Conservation (phyloP, 441 rosid genomes). For the Mallotus japonicus region DNA sequence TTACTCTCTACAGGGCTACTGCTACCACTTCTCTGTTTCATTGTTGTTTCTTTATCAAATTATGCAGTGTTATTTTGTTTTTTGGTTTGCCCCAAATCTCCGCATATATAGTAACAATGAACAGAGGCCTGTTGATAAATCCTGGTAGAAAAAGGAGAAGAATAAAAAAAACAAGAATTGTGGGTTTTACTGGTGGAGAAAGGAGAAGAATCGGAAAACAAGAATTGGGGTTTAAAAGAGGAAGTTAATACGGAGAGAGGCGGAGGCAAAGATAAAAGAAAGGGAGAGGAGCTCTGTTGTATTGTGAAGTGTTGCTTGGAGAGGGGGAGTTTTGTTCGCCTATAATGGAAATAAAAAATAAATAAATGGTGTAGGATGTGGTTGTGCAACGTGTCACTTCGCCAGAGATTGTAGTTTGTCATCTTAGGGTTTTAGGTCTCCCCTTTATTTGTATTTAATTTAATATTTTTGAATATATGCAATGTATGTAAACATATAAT, state of each 20-base stretch:
- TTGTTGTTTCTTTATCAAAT: neutral
- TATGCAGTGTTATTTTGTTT: too few relatives aligned
- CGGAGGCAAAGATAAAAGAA: neutral
- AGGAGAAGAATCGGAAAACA: neutral
- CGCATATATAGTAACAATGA: neutral
- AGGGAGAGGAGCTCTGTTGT: neutral
- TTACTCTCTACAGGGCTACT: neutral
- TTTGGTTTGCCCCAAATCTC: neutral
- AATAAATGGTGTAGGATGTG: slow-evolving; percentile 8
- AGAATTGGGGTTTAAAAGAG: neutral
- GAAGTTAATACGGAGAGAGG: neutral
- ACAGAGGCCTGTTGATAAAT: neutral
- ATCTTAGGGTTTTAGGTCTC: neutral
- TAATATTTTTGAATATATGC: too few relatives aligned
- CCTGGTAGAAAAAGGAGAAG: neutral
- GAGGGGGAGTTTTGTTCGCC: slow-evolving; percentile 14
- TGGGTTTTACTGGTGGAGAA: neutral
- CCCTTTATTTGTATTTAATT: neutral
- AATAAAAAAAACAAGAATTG: too few relatives aligned
- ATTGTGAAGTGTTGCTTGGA: slow-evolving; percentile 7
- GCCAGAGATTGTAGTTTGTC: neutral
- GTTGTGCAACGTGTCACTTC: slow-evolving; percentile 36
- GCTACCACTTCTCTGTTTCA: slow-evolving; percentile 17
- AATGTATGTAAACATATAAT: too few relatives aligned
- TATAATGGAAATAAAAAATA: neutral